Conservation (phyloP, 441 rosid species). For the Croton setiger region DNA sequence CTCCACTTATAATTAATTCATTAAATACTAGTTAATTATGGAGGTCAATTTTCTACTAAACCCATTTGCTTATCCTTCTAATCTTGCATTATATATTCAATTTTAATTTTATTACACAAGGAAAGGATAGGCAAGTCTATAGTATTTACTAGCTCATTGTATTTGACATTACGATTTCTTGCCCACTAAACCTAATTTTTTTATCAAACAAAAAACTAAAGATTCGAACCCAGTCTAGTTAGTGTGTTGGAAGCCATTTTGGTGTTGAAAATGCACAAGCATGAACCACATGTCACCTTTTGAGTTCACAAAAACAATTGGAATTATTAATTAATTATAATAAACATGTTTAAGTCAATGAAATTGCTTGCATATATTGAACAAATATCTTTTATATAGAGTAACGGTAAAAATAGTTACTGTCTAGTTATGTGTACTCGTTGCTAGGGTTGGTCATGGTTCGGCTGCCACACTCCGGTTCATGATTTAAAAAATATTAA, state of each 20-base stretch:
- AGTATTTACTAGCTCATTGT: background rate
- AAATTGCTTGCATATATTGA: background rate
- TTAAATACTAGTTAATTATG: background rate
- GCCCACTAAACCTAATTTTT: background rate
- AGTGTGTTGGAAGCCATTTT: background rate
- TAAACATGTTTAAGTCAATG: background rate
- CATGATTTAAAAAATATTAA: too few relatives aligned
- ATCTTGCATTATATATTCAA: background rate
- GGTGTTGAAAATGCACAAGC: background rate
- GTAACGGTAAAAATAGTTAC: too few relatives aligned
- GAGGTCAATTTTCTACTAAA: conserved; percentile 3
- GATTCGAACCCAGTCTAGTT: background rate
- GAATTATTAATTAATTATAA: background rate
- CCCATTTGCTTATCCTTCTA: background rate
- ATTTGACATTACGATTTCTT: background rate
- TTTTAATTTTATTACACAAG: background rate
- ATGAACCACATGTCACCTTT: background rate
- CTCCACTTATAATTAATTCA: background rate
- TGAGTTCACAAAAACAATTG: background rate
- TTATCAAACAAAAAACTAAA: too few relatives aligned
- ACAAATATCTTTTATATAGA: too few relatives aligned
- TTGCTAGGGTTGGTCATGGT: too few relatives aligned
- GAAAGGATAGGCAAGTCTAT: background rate
- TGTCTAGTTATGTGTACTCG: too few relatives aligned
- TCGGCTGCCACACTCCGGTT: too few relatives aligned